phyloP scores from a whole-genome alignment of 2,329 filamentous ascomycete genomes.

The Westerdykella ornata region DNA sequence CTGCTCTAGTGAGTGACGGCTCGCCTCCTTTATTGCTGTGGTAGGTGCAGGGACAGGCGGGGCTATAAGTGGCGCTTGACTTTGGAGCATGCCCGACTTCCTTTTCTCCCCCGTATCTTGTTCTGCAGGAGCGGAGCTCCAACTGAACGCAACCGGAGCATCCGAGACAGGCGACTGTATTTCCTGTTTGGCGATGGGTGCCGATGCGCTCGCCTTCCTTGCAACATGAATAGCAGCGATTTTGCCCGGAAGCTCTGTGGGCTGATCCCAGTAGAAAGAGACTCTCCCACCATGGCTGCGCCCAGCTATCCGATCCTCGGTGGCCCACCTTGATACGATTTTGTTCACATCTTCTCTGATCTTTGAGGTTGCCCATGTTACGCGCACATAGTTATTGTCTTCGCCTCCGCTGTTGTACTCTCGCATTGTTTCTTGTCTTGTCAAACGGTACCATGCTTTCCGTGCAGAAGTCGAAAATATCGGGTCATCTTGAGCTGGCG shows the following conservation, averaged over 20 bases:
- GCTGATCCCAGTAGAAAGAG: conserved; percentile 36
- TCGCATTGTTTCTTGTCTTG: conserved; percentile 34
- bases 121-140: conserved; percentile 26
- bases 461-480: conserved; percentile 31
- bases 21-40: too few species aligned
- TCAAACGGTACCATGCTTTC: conserved; percentile 38
- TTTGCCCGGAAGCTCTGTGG: not conserved
- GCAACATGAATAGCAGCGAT: conserved; percentile 9
- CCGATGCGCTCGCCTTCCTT: conserved; percentile 10
- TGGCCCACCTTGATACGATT: conserved; percentile 31
- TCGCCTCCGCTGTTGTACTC: conserved; percentile 32
- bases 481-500: conserved; percentile 23
- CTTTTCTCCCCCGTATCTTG: not conserved
- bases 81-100: too few species aligned
- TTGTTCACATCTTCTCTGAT: conserved; percentile 32
- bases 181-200: conserved; percentile 13
- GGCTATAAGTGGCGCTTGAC: too few species aligned
- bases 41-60: too few species aligned
- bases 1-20: too few species aligned
- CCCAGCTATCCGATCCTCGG: conserved; percentile 35
- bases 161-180: conserved; percentile 18
- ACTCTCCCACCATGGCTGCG: conserved; percentile 29
- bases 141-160: conserved; percentile 27
- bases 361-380: conserved; percentile 32
- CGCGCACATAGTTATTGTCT: conserved; percentile 34